Evolutionary conservation across 164 flowering plant species (phyloP), one percentile per base, ranked within the genome.

Genomic region (Santalum album): DNA sequence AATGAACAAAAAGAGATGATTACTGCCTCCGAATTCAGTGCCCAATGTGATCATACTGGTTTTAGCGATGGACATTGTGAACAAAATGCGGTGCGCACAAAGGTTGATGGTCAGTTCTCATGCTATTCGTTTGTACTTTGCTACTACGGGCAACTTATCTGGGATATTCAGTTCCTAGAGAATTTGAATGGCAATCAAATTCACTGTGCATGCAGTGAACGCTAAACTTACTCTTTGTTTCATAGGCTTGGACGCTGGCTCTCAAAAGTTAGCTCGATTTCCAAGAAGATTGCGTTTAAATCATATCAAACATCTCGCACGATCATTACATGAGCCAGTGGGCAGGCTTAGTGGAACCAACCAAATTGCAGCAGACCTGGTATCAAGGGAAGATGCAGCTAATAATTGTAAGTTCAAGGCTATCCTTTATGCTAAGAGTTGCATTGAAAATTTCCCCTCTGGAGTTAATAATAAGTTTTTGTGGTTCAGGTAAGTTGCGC

Each of bases 251-350:
- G 63, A 63, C 15, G 38, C 57, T 45, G 39, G 44, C 21, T 53
- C 29, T 36, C 50, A 51, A 25, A 57, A 51, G 47, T 29, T 65
- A 19, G 58, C 65, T 25, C 43, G 50, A 15, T 54, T 60, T 26
- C 60, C 65, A 6, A 59, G 48, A 50, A 46, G 38, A 35, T 17
- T 70, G 27, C 65, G 73, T 15, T 48, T 76, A 25, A 65, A 21
- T 55, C 73, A 67, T 26, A 22, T 76, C 16, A 66, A 59, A 47
- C 62, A 56, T 25, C 65, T 76, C 48, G 80, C 80, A 15, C 51
- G 80, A 24, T 56, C 65, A 21, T 19, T 72, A 18, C 43, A 57
- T 27, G 42, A 3, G 20, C 49, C 49, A 20, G 14, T 12, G 12
- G 15, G 24, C 24, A 22, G 21, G 49, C 49, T 20, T 45, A 45